Evolutionary conservation across 1,139 yeast genomes (phyloP).

Genomic region (Protomyces macrosporus): DNA sequence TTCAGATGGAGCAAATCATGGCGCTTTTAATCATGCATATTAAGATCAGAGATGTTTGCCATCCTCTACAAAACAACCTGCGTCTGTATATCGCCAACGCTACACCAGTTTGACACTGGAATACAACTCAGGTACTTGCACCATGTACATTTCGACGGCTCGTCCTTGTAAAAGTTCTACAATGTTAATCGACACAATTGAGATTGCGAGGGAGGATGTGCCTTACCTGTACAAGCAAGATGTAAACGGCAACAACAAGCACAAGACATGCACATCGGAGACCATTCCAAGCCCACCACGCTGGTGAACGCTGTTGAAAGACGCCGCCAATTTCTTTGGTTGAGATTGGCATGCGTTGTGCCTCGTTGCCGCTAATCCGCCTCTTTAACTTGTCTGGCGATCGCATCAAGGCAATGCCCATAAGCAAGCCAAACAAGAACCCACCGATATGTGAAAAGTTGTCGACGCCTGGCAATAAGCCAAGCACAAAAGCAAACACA

Average conservation of each 20-base stretch:
- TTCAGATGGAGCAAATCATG: no score
- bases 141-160: slow-evolving; percentile 42
- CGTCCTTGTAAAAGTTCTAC: slow-evolving; percentile 16
- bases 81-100: slow-evolving; percentile 8
- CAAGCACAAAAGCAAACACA: slow-evolving; percentile 57
- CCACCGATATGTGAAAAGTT: slow-evolving; percentile 77
- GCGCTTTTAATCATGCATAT: no score
- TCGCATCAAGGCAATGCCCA: slow-evolving; percentile 51
- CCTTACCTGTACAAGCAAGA: slow-evolving; percentile 48
- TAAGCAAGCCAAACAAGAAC: slow-evolving; percentile 56
- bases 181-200: slow-evolving; percentile 31
- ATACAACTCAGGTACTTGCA: slow-evolving; percentile 68
- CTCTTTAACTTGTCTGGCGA: slow-evolving; percentile 47
- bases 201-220: slow-evolving; percentile 49
- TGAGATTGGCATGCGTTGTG: not conserved
- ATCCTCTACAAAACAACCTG: not conserved
- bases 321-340: slow-evolving; percentile 27
- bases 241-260: slow-evolving; percentile 51
- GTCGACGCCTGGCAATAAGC: slow-evolving; percentile 68
- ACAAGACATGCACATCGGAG: slow-evolving; percentile 49
- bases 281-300: slow-evolving; percentile 51
- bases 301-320: slow-evolving; percentile 40
- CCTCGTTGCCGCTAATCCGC: slow-evolving; percentile 40
- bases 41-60: not conserved
- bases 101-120: slow-evolving; percentile 19